Evolutionary conservation across 1,139 yeast genomes (phyloP).

Genomic region (Scheffersomyces lignicola): DNA sequence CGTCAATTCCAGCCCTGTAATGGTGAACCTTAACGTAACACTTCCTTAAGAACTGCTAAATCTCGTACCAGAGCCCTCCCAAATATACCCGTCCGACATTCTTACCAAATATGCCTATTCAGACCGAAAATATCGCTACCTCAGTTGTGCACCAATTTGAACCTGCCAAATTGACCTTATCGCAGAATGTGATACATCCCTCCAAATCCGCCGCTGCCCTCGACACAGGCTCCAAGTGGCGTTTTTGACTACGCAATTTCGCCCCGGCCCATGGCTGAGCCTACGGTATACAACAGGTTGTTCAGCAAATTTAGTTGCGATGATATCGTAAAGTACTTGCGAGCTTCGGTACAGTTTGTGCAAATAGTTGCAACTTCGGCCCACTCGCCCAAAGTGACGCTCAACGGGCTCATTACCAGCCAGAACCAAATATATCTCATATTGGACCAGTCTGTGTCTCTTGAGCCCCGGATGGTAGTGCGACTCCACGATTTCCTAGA

Average conservation of each 20-base stretch:
- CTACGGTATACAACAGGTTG: constrained; percentile 6
- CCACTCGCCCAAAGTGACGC: constrained; percentile 4
- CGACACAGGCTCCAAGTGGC: constrained; percentile 16
- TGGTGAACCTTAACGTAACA: no score
- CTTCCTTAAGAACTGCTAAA: no score
- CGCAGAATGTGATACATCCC: neutral
- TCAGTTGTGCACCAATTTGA: neutral
- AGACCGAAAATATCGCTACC: no score
- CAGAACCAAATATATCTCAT: neutral
- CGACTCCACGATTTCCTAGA: constrained; percentile 4
- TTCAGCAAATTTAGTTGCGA: constrained; percentile 9
- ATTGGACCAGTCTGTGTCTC: constrained; percentile 3
- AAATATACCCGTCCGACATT: neutral
- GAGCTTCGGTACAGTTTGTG: constrained; percentile 6
- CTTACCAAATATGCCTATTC: neutral
- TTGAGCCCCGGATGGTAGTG: constrained; percentile 1
- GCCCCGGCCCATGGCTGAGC: constrained; percentile 8
- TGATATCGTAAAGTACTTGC: constrained; percentile 4
- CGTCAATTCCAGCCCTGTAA: no score
- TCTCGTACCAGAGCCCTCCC: no score
- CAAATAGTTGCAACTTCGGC: no score
- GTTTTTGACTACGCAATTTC: constrained; percentile 19
- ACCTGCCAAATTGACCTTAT: neutral
- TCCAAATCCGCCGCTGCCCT: neutral
- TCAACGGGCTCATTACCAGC: constrained; percentile 7